Evolutionary conservation across 2,329 filamentous ascomycete species (phyloP).

Genomic region (Purpureocillium lavendulum): DNA sequence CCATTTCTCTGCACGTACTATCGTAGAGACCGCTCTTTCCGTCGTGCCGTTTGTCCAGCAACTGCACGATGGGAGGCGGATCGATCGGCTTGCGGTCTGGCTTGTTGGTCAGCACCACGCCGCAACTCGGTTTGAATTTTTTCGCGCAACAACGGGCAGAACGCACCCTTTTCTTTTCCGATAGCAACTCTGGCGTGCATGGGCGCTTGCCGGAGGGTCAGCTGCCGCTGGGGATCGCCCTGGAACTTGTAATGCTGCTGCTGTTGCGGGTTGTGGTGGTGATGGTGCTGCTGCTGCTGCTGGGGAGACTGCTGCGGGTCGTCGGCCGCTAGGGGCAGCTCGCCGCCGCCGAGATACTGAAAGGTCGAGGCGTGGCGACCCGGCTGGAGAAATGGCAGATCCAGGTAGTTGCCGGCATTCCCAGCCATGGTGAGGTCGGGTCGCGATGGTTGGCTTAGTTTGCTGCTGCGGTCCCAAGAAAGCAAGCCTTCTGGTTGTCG

Average conservation of each 20-base stretch:
- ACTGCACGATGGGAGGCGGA: conserved; percentile 75
- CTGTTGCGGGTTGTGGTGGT: neutral
- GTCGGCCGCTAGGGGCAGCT: conserved; percentile 8
- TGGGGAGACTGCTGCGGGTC: neutral
- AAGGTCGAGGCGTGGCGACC: conserved; percentile 4
- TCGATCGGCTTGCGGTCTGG: conserved; percentile 79
- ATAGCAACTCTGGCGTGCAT: conserved; percentile 56
- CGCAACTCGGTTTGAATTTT: too few species aligned
- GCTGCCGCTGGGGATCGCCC: conserved; percentile 11
- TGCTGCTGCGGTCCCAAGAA: neutral
- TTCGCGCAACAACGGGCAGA: neutral
- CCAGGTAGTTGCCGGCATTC: conserved; percentile 6
- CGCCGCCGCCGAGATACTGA: conserved; percentile 8
- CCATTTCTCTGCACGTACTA: conserved; percentile 6
- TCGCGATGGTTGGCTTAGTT: neutral
- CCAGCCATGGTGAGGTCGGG: conserved; percentile 6
- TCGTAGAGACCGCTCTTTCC: conserved; percentile 13
- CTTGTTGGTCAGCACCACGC: neutral
- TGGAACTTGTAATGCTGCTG: conserved; percentile 9
- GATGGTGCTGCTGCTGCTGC: neutral
- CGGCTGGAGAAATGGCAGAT: conserved; percentile 8
- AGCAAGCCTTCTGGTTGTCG: neutral
- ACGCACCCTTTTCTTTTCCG: conserved; percentile 65
- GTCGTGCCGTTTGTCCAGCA: conserved; percentile 27
- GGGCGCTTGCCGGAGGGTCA: conserved; percentile 11